These are phyloP conservation scores for Cordyceps cateniannulata DNA, from an alignment of 2,329 filamentous ascomycete genomes.

Conservation along the genomic window DNA sequence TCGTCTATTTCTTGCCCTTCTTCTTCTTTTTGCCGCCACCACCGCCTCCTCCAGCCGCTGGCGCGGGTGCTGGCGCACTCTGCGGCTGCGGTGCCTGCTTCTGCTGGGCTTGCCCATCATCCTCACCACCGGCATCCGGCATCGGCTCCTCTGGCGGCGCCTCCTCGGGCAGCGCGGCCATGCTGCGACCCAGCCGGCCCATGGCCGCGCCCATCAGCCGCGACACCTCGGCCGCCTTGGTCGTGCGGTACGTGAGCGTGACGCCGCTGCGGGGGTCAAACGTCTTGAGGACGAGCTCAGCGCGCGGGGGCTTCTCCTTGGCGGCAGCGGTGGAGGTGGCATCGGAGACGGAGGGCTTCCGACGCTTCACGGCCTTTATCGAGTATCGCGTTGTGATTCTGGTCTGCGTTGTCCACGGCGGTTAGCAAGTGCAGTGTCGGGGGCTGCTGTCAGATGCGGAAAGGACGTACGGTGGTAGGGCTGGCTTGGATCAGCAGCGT, in stretches of 20 bases:
- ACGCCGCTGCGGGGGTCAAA: conserved; percentile 78
- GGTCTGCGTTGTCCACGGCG: conserved; percentile 56
- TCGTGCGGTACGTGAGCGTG: conserved; percentile 84
- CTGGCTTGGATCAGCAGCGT: conserved; percentile 78
- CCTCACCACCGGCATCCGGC: conserved; percentile 15
- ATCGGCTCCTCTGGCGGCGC: conserved; percentile 32
- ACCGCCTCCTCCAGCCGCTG: conserved; percentile 20
- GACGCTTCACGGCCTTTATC: conserved; percentile 43
- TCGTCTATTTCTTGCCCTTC: conserved; percentile 59
- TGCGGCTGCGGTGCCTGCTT: conserved; percentile 12
- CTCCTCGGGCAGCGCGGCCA: conserved; percentile 48
- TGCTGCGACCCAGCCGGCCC: conserved; percentile 65
- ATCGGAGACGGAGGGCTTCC: conserved; percentile 15
- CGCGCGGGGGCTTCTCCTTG: conserved; percentile 47
- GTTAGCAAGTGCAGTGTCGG: not conserved
- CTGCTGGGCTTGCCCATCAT: conserved; percentile 23
- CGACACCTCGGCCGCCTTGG: conserved; percentile 84
- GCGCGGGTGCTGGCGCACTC: conserved; percentile 21
- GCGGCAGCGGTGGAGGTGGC: conserved; percentile 19
- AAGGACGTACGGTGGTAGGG: conserved; percentile 63
- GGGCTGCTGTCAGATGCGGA: not conserved
- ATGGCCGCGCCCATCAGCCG: conserved; percentile 67
- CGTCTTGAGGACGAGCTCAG: conserved; percentile 77
- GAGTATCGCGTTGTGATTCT: conserved; percentile 90
- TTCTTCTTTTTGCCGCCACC: conserved; percentile 58